Base-by-base conservation (phyloP, 192 early-diverging fungal species). In the Coemansia sp. region DNA sequence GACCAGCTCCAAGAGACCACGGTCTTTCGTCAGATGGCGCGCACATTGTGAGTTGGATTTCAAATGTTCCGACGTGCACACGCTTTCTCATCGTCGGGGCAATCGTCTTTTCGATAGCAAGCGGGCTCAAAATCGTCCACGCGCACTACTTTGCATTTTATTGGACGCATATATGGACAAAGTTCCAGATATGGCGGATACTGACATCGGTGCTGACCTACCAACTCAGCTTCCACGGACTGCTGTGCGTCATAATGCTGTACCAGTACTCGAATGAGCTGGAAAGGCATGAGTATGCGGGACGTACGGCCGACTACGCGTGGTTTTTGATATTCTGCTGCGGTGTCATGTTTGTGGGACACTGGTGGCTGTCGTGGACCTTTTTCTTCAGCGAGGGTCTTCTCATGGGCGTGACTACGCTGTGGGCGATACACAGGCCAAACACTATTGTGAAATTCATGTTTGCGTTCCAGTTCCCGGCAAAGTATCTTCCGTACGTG, bases 131-230 rank as follows among this genome's bases (percentile, higher is more conserved):
- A 1, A 0, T 75, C 10, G 10, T 75, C 46, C 13, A 58, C 26
- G 73, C 65, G 16, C 55, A 70, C 59, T 66, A 72, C 40, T 13
- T 93, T 41, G 39, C 73, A 26, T 83, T 93, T 12, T 52, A 77
- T 59, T 91, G 89, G 85, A 72, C 69, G 5, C 36, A 45, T 3
- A 67, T 92, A 15, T 68, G 77, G 52, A 64, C 76, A 68, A 85
- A 73, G 39, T 89, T 90, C 56, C 88, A 94, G 66, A 85, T 92
- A 69, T 94, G 93, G 89, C 86, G 94, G 19, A 69, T 94, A 15
- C 73, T 90, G 4, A 92, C 94, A 6, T 63, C 82, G 18, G 92
- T 91, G 62, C 77, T 96, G 60, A 58, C 76, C 16, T 71, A 85
- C 5, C 66, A 62, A 8, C 60, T 94, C 15, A 67, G 73, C 39